These are phyloP conservation scores for Ganoderma resinaceum DNA, from an alignment of 1,284 basidiomycete genomes.

Conservation along the genomic window DNA sequence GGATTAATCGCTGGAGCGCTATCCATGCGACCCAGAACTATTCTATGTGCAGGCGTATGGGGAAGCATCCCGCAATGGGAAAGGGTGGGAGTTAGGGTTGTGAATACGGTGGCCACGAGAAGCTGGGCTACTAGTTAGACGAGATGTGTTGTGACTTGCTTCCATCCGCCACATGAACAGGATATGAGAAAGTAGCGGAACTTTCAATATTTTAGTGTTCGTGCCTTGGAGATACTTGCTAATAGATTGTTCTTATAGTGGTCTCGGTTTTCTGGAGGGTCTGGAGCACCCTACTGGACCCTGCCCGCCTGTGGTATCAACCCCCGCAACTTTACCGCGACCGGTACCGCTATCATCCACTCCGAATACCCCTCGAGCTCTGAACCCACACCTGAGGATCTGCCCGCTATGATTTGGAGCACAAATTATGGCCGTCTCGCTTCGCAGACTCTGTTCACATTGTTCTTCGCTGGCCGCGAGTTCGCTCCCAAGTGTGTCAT, in stretches of 20 bases:
- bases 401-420: slow-evolving; percentile 96
- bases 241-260: slow-evolving; percentile 61
- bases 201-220: no score
- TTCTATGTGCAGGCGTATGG: no score
- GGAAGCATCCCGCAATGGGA: no score
- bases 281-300: slow-evolving; percentile 96
- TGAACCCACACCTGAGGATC: slow-evolving; percentile 69
- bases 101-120: no score
- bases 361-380: slow-evolving; percentile 82
- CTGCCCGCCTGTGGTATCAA: slow-evolving; percentile 92
- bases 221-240: neutral
- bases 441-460: slow-evolving; percentile 90
- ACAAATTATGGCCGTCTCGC: slow-evolving; percentile 94
- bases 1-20: neutral
- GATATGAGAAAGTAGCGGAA: no score
- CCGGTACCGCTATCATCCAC: slow-evolving; percentile 88
- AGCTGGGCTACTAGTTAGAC: no score
- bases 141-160: no score
- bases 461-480: slow-evolving; percentile 92
- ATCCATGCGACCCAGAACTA: no score
- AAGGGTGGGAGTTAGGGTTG: no score
- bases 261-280: slow-evolving; percentile 97
- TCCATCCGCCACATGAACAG: no score
- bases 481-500: slow-evolving; percentile 93
- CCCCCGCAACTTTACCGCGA: slow-evolving; percentile 84